Evolutionary conservation across 2,329 filamentous ascomycete genomes (phyloP).

Genomic region (Coniosporium tulheliwenetii): DNA sequence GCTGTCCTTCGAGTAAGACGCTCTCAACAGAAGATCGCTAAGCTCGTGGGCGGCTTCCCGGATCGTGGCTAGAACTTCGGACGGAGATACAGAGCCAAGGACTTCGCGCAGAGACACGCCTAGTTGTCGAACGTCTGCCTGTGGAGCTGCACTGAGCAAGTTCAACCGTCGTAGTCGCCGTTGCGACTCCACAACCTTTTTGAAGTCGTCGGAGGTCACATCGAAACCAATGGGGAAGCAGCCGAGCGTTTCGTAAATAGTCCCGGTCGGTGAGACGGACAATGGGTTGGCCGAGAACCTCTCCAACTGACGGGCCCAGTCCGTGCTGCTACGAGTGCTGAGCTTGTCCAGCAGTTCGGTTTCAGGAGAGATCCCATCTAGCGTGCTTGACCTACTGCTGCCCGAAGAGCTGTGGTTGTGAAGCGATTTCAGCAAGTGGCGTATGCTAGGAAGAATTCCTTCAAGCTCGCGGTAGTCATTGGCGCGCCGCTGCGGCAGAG

Average conservation of each 20-base stretch:
- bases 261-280: conserved; percentile 20
- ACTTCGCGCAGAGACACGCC: conserved; percentile 7
- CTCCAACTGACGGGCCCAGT: too few species aligned
- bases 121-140: conserved; percentile 18
- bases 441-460: too few species aligned
- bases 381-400: too few species aligned
- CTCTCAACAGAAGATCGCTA: conserved; percentile 5
- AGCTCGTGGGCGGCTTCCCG: conserved; percentile 5
- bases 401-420: too few species aligned
- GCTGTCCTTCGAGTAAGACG: conserved; percentile 1
- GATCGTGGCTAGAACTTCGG: not conserved
- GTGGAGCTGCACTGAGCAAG: conserved; percentile 22
- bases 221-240: conserved; percentile 33
- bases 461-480: too few species aligned
- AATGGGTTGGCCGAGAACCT: conserved; percentile 9
- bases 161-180: conserved; percentile 23
- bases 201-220: conserved; percentile 23
- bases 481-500: too few species aligned
- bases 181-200: conserved; percentile 29
- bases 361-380: too few species aligned
- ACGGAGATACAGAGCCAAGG: conserved; percentile 6
- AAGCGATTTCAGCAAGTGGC: too few species aligned
- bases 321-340: too few species aligned
- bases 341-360: too few species aligned
- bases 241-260: conserved; percentile 24